Base-by-base conservation (phyloP, 352 stramenopile species). In the Phytophthora pinifolia region DNA sequence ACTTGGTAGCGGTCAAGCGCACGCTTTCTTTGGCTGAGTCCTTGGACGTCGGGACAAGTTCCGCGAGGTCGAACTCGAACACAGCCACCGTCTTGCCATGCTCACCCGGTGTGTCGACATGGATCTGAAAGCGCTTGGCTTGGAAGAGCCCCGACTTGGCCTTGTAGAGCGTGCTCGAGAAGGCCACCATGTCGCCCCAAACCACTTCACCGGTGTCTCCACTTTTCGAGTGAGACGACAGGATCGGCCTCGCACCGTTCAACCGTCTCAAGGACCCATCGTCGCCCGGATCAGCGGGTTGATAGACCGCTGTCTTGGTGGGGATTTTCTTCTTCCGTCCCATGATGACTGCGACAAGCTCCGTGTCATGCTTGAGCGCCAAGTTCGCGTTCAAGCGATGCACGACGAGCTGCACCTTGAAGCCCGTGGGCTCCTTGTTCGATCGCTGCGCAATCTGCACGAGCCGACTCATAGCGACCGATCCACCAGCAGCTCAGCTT, bases 131-230 rank as follows among this genome's bases (percentile, higher is more conserved):
- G 27, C 79, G 65, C 37, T 90, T 90, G 51, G 66, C 65, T 53
- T 88, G 75, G 57, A 87, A 88, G 13, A 88, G 52, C 10, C 79
- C 79, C 22, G 77, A 79, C 59, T 90, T 90, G 38, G 77, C 76
- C 69, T 86, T 75, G 54, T 87, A 90, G 20, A 90, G 74, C 27
- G 79, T 88, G 54, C 71, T 84, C 10, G 77, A 87, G 50, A 90
- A 88, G 8, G 79, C 76, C 25, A 90, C 58, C 37, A 88, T 87
- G 50, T 90, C 79, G 9, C 79, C 79, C 79, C 79, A 90, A 17
- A 90, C 60, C 20, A 86, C 74, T 59, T 90, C 79, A 14, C 79
- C 49, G 47, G 69, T 46, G 65, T 70, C 61, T 17, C 55, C 54
- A 17, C 49, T 57, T 47, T 49, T 54, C 14, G 55, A 69, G 0